Base-by-base conservation (phyloP, 768 basidiomycete species). In the Boletus huronensis region DNA sequence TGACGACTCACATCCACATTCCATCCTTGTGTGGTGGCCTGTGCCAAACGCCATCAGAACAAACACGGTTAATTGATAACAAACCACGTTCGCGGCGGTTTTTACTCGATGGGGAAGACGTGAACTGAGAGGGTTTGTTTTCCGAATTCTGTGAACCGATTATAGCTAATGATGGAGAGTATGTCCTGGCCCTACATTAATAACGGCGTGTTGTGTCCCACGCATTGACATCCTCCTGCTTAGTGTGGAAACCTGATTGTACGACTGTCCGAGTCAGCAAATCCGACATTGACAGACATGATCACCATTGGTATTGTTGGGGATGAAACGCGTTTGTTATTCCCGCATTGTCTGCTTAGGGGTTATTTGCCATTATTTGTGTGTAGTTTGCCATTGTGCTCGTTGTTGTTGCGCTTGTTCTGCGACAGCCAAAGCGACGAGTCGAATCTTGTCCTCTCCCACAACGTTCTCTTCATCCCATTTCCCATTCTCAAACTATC, bases 311-410 rank as follows among this genome's bases (percentile, higher is more conserved):
- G n/a, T n/a, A n/a, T n/a, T n/a, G n/a, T n/a, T n/a, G n/a, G n/a
- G n/a, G n/a, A n/a, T n/a, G n/a, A n/a, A n/a, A 28, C 17, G 4
- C 26, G 32, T 21, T 21, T 46, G 14, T 31, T 16, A 14, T 32
- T 32, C 16, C 46, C n/a, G 28, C 28, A 46, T 32, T 46, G 45
- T 19, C 44, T 31, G 1, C 3, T 38, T 34, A 50, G 41, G 54
- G 39, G 48, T 28, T 58, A 38, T 62, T 62, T 63, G 45, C 35
- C 36, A 10, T 19, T 63, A 3, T 62, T 62, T 62, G 61, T 55
- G 40, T 25, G 38, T 54, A 41, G 47, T 62, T 62, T 42, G 31
- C 31, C 53, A 55, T 63, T 58, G 64, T 60, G 19, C 53, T 48
- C n/a, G 40, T 51, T 11, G 44, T 56, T 19, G 58, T 51, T 43